Base-by-base conservation (phyloP, 2,329 filamentous ascomycete genomes). In the Westerdykella sp. region DNA sequence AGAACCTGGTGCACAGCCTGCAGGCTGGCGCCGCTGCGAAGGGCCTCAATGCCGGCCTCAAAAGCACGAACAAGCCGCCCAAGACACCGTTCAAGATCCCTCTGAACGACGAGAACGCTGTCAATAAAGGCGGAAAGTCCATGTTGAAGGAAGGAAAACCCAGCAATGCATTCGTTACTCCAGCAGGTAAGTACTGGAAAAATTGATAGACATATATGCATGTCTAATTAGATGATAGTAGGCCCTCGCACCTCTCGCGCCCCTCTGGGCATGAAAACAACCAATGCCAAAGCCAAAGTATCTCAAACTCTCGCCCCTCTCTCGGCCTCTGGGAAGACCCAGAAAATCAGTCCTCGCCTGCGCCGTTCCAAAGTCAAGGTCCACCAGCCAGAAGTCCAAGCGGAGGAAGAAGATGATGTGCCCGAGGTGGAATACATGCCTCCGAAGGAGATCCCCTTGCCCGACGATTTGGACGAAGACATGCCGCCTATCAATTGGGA, bases 401-500 rank as follows among this genome's bases (percentile, higher is more conserved):
- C 68, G n/a, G 70, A 75, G 40, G 73, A 78, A 41, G 70, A 75
- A 47, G 74, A 72, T 40, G 71, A 77, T 21, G 80, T 86, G 36
- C 81, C 83, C 21, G 90, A 96, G 42, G 80, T 91, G 47, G 93
- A 97, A 72, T 95, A 95, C 65, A 89, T 88, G 63, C 88, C 91
- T 5, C 87, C 88, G 0, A 83, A 75, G 47, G 77, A 82, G 39
- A 44, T 65, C 3, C 65, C 80, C n/a, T 69, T 80, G 10, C 78
- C 79, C 0, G 86, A 87, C 57, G 74, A 84, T 54, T 85, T 83
- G 15, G 83, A 87, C 42, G 75, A 85, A 45, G 80, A 85, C 48
- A 39, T 60, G 12, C 57, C 58, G 13, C 80, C 81, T 4, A 69
- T 71, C 36, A 69, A 78, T 53, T 73, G 72, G 37, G 69, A 69